Percentiles rank a stretch among this genome's conserved stretches.
Conservation (phyloP, 1,139 yeast genomes). For the Lodderomyces jiufengensis region DNA sequence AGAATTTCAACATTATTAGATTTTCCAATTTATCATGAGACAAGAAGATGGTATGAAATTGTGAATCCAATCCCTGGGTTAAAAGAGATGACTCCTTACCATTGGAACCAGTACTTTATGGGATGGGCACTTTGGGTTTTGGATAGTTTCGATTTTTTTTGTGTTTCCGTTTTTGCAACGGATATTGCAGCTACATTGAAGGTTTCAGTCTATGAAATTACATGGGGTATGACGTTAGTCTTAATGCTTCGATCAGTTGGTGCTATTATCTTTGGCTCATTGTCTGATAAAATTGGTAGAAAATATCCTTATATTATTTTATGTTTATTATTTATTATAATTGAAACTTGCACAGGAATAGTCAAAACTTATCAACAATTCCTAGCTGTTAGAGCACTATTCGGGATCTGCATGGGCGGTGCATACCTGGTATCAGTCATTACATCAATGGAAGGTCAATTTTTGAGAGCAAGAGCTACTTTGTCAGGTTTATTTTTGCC, state of each 20-base stretch:
- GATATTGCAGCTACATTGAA: slow-evolving; percentile 52
- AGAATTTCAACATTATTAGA: slow-evolving; percentile 24
- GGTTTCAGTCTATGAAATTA: slow-evolving; percentile 49
- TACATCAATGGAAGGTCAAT: slow-evolving; percentile 36
- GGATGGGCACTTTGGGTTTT: slow-evolving; percentile 76
- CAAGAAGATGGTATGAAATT: slow-evolving; percentile 16
- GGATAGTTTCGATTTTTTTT: slow-evolving; percentile 77
- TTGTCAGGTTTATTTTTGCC: slow-evolving; percentile 38
- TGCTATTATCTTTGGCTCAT: slow-evolving; percentile 63
- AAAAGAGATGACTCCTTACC: slow-evolving; percentile 22
- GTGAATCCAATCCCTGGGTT: slow-evolving; percentile 35
- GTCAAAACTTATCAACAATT: slow-evolving; percentile 61
- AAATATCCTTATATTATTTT: slow-evolving; percentile 65
- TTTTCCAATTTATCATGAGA: slow-evolving; percentile 15
- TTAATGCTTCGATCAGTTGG: slow-evolving; percentile 80
- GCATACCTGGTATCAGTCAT: slow-evolving; percentile 31
- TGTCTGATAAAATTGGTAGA: slow-evolving; percentile 68
- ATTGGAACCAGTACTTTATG: slow-evolving; percentile 57
- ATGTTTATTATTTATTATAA: slow-evolving; percentile 48
- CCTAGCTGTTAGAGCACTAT: slow-evolving; percentile 52
- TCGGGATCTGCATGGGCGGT: slow-evolving; percentile 42
- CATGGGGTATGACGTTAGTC: slow-evolving; percentile 81
- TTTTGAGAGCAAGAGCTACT: slow-evolving; percentile 31
- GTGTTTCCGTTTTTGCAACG: slow-evolving; percentile 59
- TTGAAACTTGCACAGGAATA: slow-evolving; percentile 74